Percentiles rank a stretch among this genome's conserved stretches.
phyloP scores from a whole-genome alignment of 805 yeast genomes.

The Yamadazyma tumulicola region DNA sequence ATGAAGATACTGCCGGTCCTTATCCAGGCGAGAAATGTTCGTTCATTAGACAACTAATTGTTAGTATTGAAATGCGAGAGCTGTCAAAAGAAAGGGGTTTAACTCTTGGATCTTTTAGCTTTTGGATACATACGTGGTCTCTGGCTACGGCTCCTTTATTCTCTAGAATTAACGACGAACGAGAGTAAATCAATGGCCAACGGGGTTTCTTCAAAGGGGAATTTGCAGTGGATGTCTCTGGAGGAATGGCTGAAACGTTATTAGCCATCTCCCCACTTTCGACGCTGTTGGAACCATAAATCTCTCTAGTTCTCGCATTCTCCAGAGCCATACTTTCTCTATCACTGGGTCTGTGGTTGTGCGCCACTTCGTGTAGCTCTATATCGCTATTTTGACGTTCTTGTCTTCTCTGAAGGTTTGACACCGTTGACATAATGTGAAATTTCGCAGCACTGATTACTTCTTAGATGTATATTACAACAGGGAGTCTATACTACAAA shows the following conservation, averaged over 20 bases:
- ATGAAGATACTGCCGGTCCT: slow-evolving; percentile 22
- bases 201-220: neutral
- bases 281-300: neutral
- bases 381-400: neutral
- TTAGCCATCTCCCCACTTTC: too few relatives aligned
- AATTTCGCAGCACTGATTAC: too few relatives aligned
- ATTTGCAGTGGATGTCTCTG: too few relatives aligned
- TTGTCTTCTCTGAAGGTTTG: too few relatives aligned
- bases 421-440: too few relatives aligned
- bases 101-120: too few relatives aligned
- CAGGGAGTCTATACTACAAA: too few relatives aligned
- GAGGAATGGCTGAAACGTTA: too few relatives aligned
- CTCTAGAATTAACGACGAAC: slow-evolving; percentile 13
- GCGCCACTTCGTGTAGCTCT: slow-evolving; percentile 2
- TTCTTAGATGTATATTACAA: too few relatives aligned
- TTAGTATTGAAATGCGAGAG: slow-evolving; percentile 17
- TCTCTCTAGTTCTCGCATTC: neutral
- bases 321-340: slow-evolving; percentile 7
- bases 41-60: slow-evolving; percentile 29
- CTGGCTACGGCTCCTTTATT: slow-evolving; percentile 36
- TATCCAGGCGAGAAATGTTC: slow-evolving; percentile 31
- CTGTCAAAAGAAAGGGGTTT: neutral
- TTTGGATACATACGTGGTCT: slow-evolving; percentile 29
- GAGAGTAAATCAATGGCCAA: neutral
- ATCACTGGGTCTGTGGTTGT: slow-evolving; percentile 4